Conservation (phyloP, 257 asterid species). For the Nicotiana otophora region DNA sequence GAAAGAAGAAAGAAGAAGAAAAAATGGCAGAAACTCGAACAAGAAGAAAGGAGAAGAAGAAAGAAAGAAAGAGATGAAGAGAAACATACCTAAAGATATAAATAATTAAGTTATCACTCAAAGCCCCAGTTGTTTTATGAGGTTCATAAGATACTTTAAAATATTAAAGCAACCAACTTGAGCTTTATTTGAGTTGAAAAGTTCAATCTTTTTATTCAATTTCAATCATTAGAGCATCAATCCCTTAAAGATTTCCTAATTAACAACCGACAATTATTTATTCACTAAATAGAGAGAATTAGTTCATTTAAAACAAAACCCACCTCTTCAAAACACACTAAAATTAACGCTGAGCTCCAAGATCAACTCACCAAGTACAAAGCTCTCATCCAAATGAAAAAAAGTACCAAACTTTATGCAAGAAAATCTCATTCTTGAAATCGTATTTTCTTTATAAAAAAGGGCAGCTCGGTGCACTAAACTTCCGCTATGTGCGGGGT, state of each 20-base stretch:
- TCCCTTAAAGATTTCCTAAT: slow-evolving; percentile 34
- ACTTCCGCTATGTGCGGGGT: too few species aligned
- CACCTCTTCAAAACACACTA: slow-evolving; percentile 24
- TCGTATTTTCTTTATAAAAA: too few species aligned
- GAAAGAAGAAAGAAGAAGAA: too few species aligned
- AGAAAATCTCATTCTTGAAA: background rate
- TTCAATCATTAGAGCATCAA: slow-evolving; percentile 52
- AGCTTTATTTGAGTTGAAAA: slow-evolving; percentile 36
- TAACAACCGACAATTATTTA: slow-evolving; percentile 32
- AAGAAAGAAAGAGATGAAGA: too few species aligned
- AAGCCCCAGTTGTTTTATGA: slow-evolving; percentile 38
- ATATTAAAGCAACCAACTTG: slow-evolving; percentile 35
- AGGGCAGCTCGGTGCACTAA: too few species aligned
- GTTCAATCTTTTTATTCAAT: slow-evolving; percentile 31
- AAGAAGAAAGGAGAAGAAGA: too few species aligned
- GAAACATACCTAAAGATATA: slow-evolving; percentile 8
- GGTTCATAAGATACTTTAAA: slow-evolving; percentile 17
- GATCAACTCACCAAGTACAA: background rate
- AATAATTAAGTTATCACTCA: slow-evolving; percentile 33
- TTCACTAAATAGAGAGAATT: background rate
- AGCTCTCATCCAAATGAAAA: slow-evolving; percentile 1
- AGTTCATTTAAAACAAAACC: slow-evolving; percentile 24
- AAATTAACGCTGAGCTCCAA: slow-evolving; percentile 12
- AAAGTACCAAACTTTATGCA: background rate
- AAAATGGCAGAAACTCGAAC: too few species aligned